These are phyloP conservation scores for Cephalotrichum gorgonifer DNA, from an alignment of 2,329 filamentous ascomycete genomes.

Conservation along the genomic window DNA sequence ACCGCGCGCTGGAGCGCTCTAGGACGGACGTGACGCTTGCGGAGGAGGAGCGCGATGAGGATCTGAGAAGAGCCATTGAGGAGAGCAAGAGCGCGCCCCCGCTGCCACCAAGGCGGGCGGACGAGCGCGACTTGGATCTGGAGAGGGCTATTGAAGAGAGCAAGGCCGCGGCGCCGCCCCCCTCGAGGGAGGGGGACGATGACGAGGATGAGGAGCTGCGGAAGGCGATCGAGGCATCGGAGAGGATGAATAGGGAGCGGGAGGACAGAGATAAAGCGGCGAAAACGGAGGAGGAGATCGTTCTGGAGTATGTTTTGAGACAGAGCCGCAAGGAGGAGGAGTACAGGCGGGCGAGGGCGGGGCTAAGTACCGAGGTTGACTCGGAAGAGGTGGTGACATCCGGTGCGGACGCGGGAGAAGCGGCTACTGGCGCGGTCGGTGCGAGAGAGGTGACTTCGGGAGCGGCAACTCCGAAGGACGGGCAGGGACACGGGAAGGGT, in stretches of 20 bases:
- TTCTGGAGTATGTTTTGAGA: conserved; percentile 68
- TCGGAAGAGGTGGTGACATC: neutral
- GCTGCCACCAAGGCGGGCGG: too few species aligned
- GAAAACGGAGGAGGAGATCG: conserved; percentile 58
- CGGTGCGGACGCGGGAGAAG: too few species aligned
- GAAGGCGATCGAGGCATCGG: conserved; percentile 35
- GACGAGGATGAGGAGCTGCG: conserved; percentile 34
- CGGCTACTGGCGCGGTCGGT: too few species aligned
- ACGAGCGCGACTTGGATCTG: conserved; percentile 5
- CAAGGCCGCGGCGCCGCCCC: conserved; percentile 13
- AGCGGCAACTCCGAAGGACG: too few species aligned
- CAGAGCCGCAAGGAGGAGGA: conserved; percentile 64
- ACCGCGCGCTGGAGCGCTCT: conserved; percentile 28
- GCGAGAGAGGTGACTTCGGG: too few species aligned
- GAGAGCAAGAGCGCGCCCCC: conserved; percentile 19
- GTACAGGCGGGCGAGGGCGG: conserved; percentile 16
- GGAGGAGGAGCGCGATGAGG: conserved; percentile 18
- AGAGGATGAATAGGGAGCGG: conserved; percentile 31
- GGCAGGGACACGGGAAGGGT: neutral
- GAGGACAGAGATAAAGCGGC: conserved; percentile 27
- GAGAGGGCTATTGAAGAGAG: conserved; percentile 24
- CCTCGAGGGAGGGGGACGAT: conserved; percentile 3
- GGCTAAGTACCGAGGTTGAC: neutral
- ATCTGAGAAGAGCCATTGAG: conserved; percentile 29
- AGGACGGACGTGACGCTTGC: conserved; percentile 9